Evolutionary conservation across 2,329 filamentous ascomycete species (phyloP).

Genomic region (Cryphonectria carpinicola): DNA sequence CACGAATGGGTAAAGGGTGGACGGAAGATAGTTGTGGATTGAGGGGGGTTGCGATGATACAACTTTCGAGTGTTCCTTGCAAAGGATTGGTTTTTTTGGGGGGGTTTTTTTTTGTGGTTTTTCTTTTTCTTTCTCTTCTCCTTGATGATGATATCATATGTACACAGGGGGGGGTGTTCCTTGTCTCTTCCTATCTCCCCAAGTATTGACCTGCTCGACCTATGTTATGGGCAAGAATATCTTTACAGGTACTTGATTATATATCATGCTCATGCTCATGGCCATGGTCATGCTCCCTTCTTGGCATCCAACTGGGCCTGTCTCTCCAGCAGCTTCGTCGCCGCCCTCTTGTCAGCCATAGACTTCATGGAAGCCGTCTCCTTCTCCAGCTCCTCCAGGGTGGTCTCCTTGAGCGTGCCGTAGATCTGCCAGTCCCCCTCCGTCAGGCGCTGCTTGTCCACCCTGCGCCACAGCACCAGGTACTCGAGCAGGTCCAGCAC

Average conservation of each 20-base stretch:
- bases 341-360: slow-evolving; percentile 32
- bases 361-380: slow-evolving; percentile 42
- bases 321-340: slow-evolving; percentile 37
- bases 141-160: neutral
- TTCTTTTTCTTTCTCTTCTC: neutral
- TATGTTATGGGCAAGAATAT: neutral
- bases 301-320: slow-evolving; percentile 24
- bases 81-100: too few species aligned
- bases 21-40: neutral
- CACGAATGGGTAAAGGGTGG: neutral
- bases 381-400: slow-evolving; percentile 45
- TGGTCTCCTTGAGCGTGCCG: slow-evolving; percentile 63
- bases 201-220: neutral
- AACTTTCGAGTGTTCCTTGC: neutral
- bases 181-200: neutral
- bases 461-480: slow-evolving; percentile 59
- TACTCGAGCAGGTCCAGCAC: slow-evolving; percentile 65
- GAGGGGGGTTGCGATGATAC: neutral
- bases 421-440: slow-evolving; percentile 64
- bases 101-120: neutral
- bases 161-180: neutral
- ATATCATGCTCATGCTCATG: neutral
- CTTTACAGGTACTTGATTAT: slow-evolving; percentile 26
- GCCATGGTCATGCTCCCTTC: neutral
- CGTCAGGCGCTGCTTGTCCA: slow-evolving; percentile 51